Base-by-base conservation (phyloP, 148 eudicot genomes). In the Polygonum aviculare region DNA sequence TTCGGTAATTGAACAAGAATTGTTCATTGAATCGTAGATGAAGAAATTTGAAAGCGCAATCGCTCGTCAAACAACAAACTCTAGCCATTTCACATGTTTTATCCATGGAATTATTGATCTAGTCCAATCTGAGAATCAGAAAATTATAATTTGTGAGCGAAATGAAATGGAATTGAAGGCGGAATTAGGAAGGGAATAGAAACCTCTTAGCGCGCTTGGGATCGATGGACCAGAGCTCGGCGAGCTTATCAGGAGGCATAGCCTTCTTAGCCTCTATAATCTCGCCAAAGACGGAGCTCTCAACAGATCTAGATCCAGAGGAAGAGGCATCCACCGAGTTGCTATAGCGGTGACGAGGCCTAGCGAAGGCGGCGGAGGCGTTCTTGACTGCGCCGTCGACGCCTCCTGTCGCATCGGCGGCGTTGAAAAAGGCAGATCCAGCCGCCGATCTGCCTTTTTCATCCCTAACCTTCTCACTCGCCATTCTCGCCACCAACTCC, bases 181-280 rank as follows among this genome's bases (percentile, higher is more conserved):
- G 54, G 35, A 21, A 39, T 71, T 18, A 31, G 2, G 5, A 35
- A 15, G 21, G 11, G 9, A 11, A 69, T 62, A 16, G 76, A 16
- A 6, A 88, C 91, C 91, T 88, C 78, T 86, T 88, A 35, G 87
- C 91, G 39, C 91, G 91, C 76, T 88, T 88, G 69, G 91, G 91
- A 78, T 88, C 91, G 75, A 85, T 72, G 31, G 81, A 73, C 85
- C 88, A 81, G 7, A 88, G 83, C 79, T 88, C 89, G 44, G 86
- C 91, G 35, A 88, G 80, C 82, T 84, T 85, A 39, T 86, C 89
- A 8, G 86, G 81, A 52, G 85, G 81, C 79, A 83, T 87, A 22
- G 86, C 84, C 51, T 82, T 88, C 83, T 85, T 87, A 69, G 86
- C 82, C 44, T 87, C 90, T 79, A 74, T 79, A 67, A 85, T 78